Evolutionary conservation across 2,329 filamentous ascomycete species (phyloP).

Genomic region (Clonostachys solani): DNA sequence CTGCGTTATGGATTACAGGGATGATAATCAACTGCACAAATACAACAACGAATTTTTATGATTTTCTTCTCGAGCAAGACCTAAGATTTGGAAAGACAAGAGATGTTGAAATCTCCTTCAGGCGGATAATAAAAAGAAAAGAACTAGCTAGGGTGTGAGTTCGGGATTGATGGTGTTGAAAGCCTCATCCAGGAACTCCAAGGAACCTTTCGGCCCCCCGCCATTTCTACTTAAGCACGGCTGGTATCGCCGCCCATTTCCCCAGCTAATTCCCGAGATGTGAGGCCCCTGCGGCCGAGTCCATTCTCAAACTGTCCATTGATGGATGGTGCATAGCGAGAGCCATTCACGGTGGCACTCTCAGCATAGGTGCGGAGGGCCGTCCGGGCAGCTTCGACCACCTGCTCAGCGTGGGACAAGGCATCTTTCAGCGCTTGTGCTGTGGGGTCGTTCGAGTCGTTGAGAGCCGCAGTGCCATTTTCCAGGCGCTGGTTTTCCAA

Average conservation of each 20-base stretch:
- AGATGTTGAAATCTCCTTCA: too few species aligned
- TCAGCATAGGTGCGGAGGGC: conserved; percentile 25
- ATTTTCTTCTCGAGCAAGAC: background rate
- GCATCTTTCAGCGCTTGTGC: conserved; percentile 35
- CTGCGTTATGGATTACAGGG: background rate
- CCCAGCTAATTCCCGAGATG: conserved; percentile 50
- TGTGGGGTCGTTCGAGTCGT: conserved; percentile 25
- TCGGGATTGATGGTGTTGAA: background rate
- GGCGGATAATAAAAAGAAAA: too few species aligned
- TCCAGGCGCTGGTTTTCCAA: conserved; percentile 32
- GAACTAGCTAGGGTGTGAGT: too few species aligned
- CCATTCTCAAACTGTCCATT: conserved; percentile 4
- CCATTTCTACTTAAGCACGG: conserved; percentile 10
- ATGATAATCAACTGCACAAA: background rate
- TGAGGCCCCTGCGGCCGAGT: conserved; percentile 25
- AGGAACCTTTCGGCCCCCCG: background rate
- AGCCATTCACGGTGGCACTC: conserved; percentile 8
- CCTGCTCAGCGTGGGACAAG: conserved; percentile 39
- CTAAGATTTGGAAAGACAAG: too few species aligned
- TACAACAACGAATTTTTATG: background rate
- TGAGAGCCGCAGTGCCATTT: conserved; percentile 2
- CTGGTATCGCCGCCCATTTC: conserved; percentile 60
- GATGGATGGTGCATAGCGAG: conserved; percentile 15
- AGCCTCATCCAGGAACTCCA: conserved; percentile 2
- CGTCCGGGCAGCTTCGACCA: conserved; percentile 36